Percentiles rank a stretch among this genome's conserved stretches.
Evolutionary conservation across 495 filamentous ascomycete species (phyloP).

Genomic region (Tuber melanosporum): DNA sequence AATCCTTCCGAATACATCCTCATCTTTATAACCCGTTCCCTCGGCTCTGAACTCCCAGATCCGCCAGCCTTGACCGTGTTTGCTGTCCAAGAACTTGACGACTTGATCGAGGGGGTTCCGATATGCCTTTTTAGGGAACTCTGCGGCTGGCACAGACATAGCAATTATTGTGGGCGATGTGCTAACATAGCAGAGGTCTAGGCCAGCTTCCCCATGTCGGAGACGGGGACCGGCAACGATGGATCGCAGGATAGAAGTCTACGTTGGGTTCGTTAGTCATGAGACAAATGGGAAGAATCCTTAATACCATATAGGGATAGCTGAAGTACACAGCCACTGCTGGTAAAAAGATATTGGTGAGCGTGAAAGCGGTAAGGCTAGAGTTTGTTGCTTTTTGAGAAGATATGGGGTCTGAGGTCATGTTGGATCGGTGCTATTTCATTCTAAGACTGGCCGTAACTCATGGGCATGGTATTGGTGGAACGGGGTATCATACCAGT

Average conservation of each 20-base stretch:
- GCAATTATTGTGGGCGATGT: slow-evolving; percentile 67
- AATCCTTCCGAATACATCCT: slow-evolving; percentile 73
- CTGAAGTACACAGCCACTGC: slow-evolving; percentile 9
- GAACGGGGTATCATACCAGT: background rate
- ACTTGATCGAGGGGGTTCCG: slow-evolving; percentile 83
- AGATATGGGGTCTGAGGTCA: background rate
- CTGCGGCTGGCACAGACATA: slow-evolving; percentile 76
- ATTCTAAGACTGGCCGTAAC: background rate
- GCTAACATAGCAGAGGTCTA: slow-evolving; percentile 95
- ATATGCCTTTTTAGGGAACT: slow-evolving; percentile 84
- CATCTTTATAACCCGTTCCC: slow-evolving; percentile 89
- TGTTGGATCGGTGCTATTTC: background rate
- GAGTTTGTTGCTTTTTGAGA: background rate
- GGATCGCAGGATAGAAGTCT: slow-evolving; percentile 63
- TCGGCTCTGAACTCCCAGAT: slow-evolving; percentile 98
- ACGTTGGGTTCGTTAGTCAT: background rate
- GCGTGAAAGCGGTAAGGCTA: background rate
- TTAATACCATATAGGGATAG: slow-evolving; percentile 26
- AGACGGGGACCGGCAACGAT: slow-evolving; percentile 62
- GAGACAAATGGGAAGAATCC: background rate
- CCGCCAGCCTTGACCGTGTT: slow-evolving; percentile 75
- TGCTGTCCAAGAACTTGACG: slow-evolving; percentile 74
- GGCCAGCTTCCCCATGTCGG: slow-evolving; percentile 73
- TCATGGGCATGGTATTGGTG: background rate
- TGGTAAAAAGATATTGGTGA: slow-evolving; percentile 14